phyloP scores from a whole-genome alignment of 1,284 basidiomycete species.

The Tilletia indica region DNA sequence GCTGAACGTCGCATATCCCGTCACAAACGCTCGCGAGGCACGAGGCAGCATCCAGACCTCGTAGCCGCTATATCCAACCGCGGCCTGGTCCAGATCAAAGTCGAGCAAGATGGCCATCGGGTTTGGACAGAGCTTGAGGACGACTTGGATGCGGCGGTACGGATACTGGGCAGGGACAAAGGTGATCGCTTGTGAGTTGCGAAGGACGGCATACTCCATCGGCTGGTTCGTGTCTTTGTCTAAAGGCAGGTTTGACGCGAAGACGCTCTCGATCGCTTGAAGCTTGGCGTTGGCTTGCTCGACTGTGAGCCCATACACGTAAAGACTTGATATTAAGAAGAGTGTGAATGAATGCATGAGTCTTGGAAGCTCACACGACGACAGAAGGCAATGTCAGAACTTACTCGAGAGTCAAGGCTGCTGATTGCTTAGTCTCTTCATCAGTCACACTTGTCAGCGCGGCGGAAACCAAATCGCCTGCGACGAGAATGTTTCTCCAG shows the following conservation, averaged over 20 bases:
- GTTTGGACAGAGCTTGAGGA: conserved; percentile 22
- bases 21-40: conserved; percentile 23
- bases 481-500: conserved; percentile 18
- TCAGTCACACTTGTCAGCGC: conserved; percentile 11
- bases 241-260: conserved; percentile 14
- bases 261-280: conserved; percentile 15
- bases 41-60: conserved; percentile 32
- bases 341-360: neutral
- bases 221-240: neutral
- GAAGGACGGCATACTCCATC: conserved; percentile 4
- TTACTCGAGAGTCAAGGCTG: conserved; percentile 18
- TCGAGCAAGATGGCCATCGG: conserved; percentile 29
- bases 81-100: conserved; percentile 30
- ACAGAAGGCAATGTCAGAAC: neutral
- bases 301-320: neutral
- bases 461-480: conserved; percentile 6
- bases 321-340: neutral
- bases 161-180: conserved; percentile 23
- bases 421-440: conserved; percentile 1
- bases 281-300: conserved; percentile 20
- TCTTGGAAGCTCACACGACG: neutral
- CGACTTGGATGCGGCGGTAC: conserved; percentile 23
- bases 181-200: conserved; percentile 25
- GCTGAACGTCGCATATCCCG: conserved; percentile 20
- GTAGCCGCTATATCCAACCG: conserved; percentile 21